Conservation (phyloP, 176 grass and related monocot species). For the Ensete ventricosum region DNA sequence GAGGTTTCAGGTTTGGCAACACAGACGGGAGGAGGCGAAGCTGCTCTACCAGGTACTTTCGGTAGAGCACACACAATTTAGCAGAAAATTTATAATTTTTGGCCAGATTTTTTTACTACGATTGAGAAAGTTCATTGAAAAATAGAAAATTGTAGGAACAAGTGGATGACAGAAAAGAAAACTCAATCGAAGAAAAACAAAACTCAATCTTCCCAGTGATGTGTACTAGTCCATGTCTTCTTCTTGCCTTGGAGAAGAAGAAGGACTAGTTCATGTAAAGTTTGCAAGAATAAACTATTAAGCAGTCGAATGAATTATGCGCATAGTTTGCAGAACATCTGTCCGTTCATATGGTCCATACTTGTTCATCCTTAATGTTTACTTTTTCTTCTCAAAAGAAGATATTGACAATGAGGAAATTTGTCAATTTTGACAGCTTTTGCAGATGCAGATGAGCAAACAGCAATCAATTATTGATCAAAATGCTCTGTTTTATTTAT, state of each 20-base stretch:
- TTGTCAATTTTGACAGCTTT: no score
- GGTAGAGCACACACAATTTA: not conserved
- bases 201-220: not conserved
- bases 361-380: no score
- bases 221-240: not conserved
- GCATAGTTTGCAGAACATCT: no score
- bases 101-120: not conserved
- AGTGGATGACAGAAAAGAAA: not conserved
- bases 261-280: no score
- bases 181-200: no score
- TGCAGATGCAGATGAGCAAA: no score
- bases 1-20: not conserved
- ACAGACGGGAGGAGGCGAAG: not conserved
- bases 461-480: not conserved
- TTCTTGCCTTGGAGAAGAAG: not conserved
- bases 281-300: no score
- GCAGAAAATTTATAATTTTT: not conserved
- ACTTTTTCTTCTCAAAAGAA: no score
- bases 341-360: no score
- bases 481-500: not conserved
- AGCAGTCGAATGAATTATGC: no score
- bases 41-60: conserved; percentile 4
- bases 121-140: not conserved
- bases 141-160: not conserved
- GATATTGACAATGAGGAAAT: no score